A percentile compares a stretch with the other conserved stretches of the same genome.
Evolutionary conservation across 495 filamentous ascomycete genomes (phyloP).

Genomic region (Annulohypoxylon moriforme): DNA sequence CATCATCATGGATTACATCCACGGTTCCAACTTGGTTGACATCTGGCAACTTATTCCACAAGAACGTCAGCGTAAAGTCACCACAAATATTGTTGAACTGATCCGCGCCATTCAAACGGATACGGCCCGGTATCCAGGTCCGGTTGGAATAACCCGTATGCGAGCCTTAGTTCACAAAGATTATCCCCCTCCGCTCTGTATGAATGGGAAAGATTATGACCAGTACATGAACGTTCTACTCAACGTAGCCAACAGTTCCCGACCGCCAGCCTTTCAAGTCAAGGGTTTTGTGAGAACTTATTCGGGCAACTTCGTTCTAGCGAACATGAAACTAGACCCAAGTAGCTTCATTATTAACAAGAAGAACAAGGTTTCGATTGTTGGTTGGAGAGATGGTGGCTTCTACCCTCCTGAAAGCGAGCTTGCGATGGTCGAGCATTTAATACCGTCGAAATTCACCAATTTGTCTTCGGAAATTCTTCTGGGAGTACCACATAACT

Average conservation of each 20-base stretch:
- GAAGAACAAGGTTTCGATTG: not conserved
- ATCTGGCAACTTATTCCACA: not conserved
- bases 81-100: not conserved
- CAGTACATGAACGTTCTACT: not conserved
- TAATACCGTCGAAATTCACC: not conserved
- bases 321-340: constrained; percentile 29
- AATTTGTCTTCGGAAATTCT: not conserved
- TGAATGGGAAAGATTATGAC: not conserved
- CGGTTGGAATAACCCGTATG: not conserved
- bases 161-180: not conserved
- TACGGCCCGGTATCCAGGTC: not conserved
- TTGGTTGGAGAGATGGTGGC: constrained; percentile 23
- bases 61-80: not conserved
- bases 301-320: not conserved
- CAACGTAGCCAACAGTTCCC: not conserved
- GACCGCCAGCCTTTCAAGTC: not conserved
- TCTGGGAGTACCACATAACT: not conserved
- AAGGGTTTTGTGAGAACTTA: not conserved
- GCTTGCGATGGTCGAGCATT: constrained; percentile 8
- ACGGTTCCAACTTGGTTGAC: constrained; percentile 3
- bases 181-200: not conserved
- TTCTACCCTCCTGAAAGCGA: constrained; percentile 16
- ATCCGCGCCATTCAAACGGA: constrained; percentile 3
- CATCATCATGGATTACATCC: constrained; percentile 32
- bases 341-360: constrained; percentile 14